Percentiles rank a stretch among this genome's conserved stretches.
Conservation (phyloP, 768 basidiomycete genomes). For the Scleroderma citrinum region DNA sequence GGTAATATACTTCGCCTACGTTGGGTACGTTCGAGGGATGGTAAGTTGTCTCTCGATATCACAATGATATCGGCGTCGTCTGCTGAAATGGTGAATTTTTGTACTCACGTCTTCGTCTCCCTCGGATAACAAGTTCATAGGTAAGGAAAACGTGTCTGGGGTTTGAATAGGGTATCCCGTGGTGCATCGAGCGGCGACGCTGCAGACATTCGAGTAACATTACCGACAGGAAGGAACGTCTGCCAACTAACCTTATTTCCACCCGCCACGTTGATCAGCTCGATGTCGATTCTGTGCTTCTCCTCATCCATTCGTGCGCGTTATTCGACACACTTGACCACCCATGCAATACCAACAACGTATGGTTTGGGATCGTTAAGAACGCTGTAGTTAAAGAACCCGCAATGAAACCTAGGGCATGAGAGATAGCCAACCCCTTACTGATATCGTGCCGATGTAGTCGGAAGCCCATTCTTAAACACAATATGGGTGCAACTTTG, state of each 20-base stretch:
- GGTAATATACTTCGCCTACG: constrained; percentile 38
- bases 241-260: constrained; percentile 48
- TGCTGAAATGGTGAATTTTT: constrained; percentile 11
- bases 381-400: constrained; percentile 33
- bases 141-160: constrained; percentile 1
- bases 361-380: constrained; percentile 65
- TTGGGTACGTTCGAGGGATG: constrained; percentile 66
- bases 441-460: constrained; percentile 71
- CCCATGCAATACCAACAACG: constrained; percentile 85
- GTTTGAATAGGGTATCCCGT: constrained; percentile 37
- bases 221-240: constrained; percentile 1
- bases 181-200: constrained; percentile 73
- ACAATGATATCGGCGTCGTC: constrained; percentile 24
- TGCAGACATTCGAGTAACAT: constrained; percentile 19
- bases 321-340: constrained; percentile 79
- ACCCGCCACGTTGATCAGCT: constrained; percentile 50
- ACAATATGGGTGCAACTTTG: constrained; percentile 80
- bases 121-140: constrained; percentile 19
- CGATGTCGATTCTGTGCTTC: constrained; percentile 60
- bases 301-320: constrained; percentile 57
- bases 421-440: constrained; percentile 28
- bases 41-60: constrained; percentile 39
- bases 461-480: constrained; percentile 74
- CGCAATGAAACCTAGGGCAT: too few species aligned
- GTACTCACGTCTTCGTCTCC: constrained; percentile 33